Evolutionary conservation across 495 filamentous ascomycete genomes (phyloP).

Genomic region (Neurospora sp.): DNA sequence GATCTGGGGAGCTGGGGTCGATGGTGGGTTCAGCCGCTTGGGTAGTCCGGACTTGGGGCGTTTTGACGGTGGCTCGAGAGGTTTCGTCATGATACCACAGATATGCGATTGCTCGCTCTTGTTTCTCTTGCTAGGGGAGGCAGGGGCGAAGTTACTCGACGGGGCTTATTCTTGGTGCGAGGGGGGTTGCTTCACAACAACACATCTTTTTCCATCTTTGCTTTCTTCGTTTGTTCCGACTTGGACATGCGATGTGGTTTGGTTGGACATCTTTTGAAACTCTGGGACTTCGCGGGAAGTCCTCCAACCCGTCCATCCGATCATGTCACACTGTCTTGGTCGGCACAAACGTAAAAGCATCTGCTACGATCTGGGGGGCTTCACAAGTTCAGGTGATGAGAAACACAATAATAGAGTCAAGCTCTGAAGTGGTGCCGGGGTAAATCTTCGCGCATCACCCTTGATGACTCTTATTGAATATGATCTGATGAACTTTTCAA

Average conservation of each 20-base stretch:
- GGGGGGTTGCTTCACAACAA: constrained; percentile 44
- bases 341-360: not conserved
- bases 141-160: constrained; percentile 83
- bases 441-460: constrained; percentile 19
- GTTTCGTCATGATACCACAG: constrained; percentile 90
- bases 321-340: constrained; percentile 20
- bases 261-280: constrained; percentile 13
- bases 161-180: constrained; percentile 99
- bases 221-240: constrained; percentile 14
- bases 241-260: constrained; percentile 12
- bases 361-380: constrained; percentile 24
- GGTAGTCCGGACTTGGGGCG: constrained; percentile 26
- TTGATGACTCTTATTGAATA: constrained; percentile 78
- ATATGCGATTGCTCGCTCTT: constrained; percentile 87
- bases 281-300: constrained; percentile 40
- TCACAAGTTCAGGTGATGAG: constrained; percentile 83
- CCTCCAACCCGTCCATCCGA: constrained; percentile 14
- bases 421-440: constrained; percentile 73
- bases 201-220: constrained; percentile 15
- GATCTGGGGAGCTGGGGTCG: constrained; percentile 20
- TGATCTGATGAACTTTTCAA: constrained; percentile 78
- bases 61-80: constrained; percentile 33
- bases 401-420: constrained; percentile 95
- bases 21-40: constrained; percentile 28
- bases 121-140: not conserved